Percentiles rank a stretch among this genome's conserved stretches.
Evolutionary conservation across 1,139 yeast genomes (phyloP).

Genomic region (Candida buenavistaensis): DNA sequence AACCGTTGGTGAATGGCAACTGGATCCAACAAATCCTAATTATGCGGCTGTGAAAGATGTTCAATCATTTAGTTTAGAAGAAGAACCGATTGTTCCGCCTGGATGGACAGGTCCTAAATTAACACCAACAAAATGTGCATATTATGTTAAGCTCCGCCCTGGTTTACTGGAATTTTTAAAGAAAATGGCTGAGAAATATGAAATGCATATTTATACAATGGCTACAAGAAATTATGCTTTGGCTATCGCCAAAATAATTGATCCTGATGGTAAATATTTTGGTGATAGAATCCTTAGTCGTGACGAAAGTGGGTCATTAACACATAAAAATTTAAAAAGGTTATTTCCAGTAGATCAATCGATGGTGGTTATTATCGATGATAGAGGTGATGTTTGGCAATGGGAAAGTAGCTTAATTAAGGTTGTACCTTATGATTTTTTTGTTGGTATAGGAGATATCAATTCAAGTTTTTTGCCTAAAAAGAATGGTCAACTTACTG

Average conservation of each 20-base stretch:
- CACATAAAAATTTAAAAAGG: slow-evolving; percentile 85
- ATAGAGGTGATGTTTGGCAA: slow-evolving; percentile 98
- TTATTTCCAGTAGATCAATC: slow-evolving; percentile 94
- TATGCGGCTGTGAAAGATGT: slow-evolving; percentile 85
- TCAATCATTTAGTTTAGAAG: slow-evolving; percentile 71
- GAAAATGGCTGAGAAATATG: slow-evolving; percentile 64
- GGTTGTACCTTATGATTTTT: slow-evolving; percentile 93
- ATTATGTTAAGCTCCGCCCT: slow-evolving; percentile 90
- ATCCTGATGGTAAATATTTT: slow-evolving; percentile 82
- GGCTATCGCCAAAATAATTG: slow-evolving; percentile 87
- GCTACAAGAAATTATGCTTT: slow-evolving; percentile 96
- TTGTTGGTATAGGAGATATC: slow-evolving; percentile 97
- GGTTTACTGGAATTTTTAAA: slow-evolving; percentile 75
- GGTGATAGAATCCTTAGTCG: slow-evolving; percentile 90
- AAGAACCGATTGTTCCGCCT: slow-evolving; percentile 63
- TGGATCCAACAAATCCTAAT: slow-evolving; percentile 81
- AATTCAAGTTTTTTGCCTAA: slow-evolving; percentile 90
- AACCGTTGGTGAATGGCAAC: slow-evolving; percentile 95
- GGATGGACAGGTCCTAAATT: slow-evolving; percentile 59
- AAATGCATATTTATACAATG: slow-evolving; percentile 96
- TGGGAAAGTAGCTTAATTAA: slow-evolving; percentile 92
- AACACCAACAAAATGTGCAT: slow-evolving; percentile 68
- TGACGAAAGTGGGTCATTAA: slow-evolving; percentile 91
- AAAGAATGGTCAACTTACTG: slow-evolving; percentile 67
- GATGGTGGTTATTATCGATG: slow-evolving; percentile 96